Percentiles rank a stretch among this genome's conserved stretches.
phyloP scores from a whole-genome alignment of 768 basidiomycete genomes.

The Gyrodon lividus region DNA sequence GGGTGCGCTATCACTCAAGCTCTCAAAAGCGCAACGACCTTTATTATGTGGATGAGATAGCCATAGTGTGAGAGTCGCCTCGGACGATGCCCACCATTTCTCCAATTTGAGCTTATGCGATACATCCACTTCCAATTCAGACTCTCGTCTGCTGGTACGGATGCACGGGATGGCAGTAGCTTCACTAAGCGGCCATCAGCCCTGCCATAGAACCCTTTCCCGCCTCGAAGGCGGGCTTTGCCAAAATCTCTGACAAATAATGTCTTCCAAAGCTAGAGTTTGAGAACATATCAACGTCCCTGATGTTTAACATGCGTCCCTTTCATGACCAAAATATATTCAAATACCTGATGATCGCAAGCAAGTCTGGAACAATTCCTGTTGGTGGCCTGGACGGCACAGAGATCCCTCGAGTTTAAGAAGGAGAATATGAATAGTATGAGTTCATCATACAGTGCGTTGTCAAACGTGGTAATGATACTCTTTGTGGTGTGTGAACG shows the following conservation, averaged over 20 bases:
- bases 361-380: slow-evolving; percentile 67
- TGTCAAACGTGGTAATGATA: slow-evolving; percentile 45
- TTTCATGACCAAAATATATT: slow-evolving; percentile 2
- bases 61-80: slow-evolving; percentile 12
- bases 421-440: slow-evolving; percentile 72
- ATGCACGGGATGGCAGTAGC: slow-evolving; percentile 54
- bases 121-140: slow-evolving; percentile 87
- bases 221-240: slow-evolving; percentile 64
- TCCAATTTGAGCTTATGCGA: slow-evolving; percentile 80
- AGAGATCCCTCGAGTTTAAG: slow-evolving; percentile 66
- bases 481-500: slow-evolving; percentile 11
- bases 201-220: slow-evolving; percentile 56
- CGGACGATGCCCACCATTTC: slow-evolving; percentile 51
- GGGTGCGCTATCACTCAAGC: slow-evolving; percentile 17
- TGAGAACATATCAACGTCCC: slow-evolving; percentile 1
- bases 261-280: slow-evolving; percentile 59
- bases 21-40: slow-evolving; percentile 65
- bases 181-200: slow-evolving; percentile 58
- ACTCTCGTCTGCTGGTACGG: slow-evolving; percentile 30
- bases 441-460: slow-evolving; percentile 71
- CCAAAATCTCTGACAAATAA: slow-evolving; percentile 67
- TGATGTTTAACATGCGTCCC: slow-evolving; percentile 18
- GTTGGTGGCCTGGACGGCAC: slow-evolving; percentile 58
- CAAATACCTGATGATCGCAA: slow-evolving; percentile 59
- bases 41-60: slow-evolving; percentile 21